These are phyloP conservation scores for Borealophlyctis nickersoniae DNA, from an alignment of 192 early-diverging fungal genomes.

Conservation along the genomic window DNA sequence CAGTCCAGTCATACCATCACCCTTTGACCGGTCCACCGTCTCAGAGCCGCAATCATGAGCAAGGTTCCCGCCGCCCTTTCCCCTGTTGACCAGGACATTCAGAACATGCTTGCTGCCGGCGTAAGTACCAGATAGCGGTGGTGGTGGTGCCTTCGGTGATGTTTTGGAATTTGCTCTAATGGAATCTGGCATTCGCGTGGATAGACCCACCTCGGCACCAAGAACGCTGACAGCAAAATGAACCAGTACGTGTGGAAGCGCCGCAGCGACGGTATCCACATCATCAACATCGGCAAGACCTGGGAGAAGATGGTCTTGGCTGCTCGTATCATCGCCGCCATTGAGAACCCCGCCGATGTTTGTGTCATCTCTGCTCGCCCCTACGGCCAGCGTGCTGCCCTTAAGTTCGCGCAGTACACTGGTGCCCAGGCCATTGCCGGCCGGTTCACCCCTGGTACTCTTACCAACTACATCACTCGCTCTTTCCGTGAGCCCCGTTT, in stretches of 20 bases:
- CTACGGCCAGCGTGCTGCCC: conserved; percentile 97
- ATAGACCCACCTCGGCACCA: conserved; percentile 91
- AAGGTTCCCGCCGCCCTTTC: conserved; percentile 62
- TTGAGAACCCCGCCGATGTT: conserved; percentile 98
- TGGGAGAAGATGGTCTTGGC: conserved; percentile 99
- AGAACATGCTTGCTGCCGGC: conserved; percentile 93
- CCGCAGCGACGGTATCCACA: conserved; percentile 93
- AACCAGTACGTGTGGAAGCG: conserved; percentile 94
- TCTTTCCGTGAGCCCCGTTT: conserved; percentile 99
- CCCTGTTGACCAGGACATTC: conserved; percentile 90
- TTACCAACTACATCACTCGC: conserved; percentile 99
- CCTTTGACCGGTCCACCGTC: conserved; percentile 26
- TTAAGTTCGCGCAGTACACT: conserved; percentile 98
- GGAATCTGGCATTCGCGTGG: background rate
- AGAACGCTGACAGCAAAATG: conserved; percentile 97
- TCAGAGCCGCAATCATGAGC: conserved; percentile 45
- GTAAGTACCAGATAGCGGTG: conserved; percentile 11
- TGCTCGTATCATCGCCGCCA: conserved; percentile 96
- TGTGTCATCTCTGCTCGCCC: conserved; percentile 95
- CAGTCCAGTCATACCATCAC: conserved; percentile 33
- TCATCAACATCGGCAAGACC: conserved; percentile 99
- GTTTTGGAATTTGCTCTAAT: background rate
- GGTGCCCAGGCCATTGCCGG: conserved; percentile 98
- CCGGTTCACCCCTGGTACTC: conserved; percentile 99
- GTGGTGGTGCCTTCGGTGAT: background rate